Evolutionary conservation across 2,329 filamentous ascomycete species (phyloP), one percentile per base, ranked within the genome.

Genomic region (Diaporthe ilicicola): DNA sequence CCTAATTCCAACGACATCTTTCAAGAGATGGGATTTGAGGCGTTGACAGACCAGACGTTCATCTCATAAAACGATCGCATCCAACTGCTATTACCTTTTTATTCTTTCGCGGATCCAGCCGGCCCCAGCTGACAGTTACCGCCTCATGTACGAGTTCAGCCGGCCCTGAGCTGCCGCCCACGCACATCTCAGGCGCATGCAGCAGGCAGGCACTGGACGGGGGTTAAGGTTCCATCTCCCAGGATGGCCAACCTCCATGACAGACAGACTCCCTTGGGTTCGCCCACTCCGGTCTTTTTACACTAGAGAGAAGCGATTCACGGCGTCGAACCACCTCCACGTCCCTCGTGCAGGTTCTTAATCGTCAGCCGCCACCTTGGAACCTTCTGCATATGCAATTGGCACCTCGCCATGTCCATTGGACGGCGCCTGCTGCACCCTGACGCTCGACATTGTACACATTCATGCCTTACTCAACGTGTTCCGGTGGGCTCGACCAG

Each of bases 391-490:
- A 71, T 48, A 37, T 69, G 56, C 39, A 66, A 37, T 66, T 37
- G 51, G 46, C 37, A 65, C 32, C 46, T 29, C 13, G 34, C 64
- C 39, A 13, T 48, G 51, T 65, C 46, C 34, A 71, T 71, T 73
- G 71, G 71, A 48, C 53, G 53, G 37, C 34, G 12, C 50, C 19
- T 22, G 44, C 69, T 73, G 71, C 71, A 71, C 61, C 34, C 51
- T 71, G 51, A 67, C 54, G 42, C 71, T 69, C 69, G 64, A 66
- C 56, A 61, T 69, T 64, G 42, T 55, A 53, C 70, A 70, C 67
- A 55, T 32, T 54, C 68, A 61, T 72, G 68, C 71, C 44, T 53
- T 70, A 71, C 65, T 24, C 55, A 51, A 56, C 56, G 2, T 19
- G 59, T 24, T 59, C 37, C 39, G 42, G 15, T 10, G 32, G 56